Base-by-base conservation (phyloP, 1,284 basidiomycete species). In the Calocybe gambosa region DNA sequence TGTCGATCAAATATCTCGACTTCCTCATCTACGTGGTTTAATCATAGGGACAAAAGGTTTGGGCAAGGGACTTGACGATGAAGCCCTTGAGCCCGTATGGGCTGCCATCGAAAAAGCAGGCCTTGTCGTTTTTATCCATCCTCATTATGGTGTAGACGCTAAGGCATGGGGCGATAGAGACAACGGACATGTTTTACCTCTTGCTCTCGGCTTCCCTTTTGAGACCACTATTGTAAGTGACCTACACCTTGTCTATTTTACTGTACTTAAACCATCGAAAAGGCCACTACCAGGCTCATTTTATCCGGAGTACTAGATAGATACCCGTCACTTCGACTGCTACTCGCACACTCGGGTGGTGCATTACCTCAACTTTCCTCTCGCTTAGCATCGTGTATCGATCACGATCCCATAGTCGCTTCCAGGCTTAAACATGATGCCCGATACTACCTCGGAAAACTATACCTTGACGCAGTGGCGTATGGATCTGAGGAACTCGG, bases 191-290 rank as follows among this genome's bases (percentile, higher is more conserved):
- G 90, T 91, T 25, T 74, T 93, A 18, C 85, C 89, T 1, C 75
- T 93, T 40, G 88, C 89, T 0, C 71, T 93, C 10, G 89, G 90
- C 1, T 92, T 93, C 64, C 90, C 90, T 0, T 86, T 93, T 57
- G 90, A 93, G 65, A 93, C 89, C 15, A 90, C 90, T 1, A 82
- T 81, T 23, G 89, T 89, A 56, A 62, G 82, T 64, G 46, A 12
- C 26, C 26, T 18, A 25, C 15, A 15, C 3, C 25, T 34, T 9
- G 13, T 36, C 18, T n/a, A 35, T 15, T 6, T 33, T 29, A 4
- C 18, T 47, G 29, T 21, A 13, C 43, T 55, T 39, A 56, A 36
- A 38, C 18, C 4, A 21, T 18, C 16, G 29, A 33, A 39, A 44
- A 90, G 87, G 87, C 87, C 2, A 77, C 79, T 26, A 84, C 89